Evolutionary conservation across 345 rosid species (phyloP).

Genomic region (Lagerstroemia speciosa): DNA sequence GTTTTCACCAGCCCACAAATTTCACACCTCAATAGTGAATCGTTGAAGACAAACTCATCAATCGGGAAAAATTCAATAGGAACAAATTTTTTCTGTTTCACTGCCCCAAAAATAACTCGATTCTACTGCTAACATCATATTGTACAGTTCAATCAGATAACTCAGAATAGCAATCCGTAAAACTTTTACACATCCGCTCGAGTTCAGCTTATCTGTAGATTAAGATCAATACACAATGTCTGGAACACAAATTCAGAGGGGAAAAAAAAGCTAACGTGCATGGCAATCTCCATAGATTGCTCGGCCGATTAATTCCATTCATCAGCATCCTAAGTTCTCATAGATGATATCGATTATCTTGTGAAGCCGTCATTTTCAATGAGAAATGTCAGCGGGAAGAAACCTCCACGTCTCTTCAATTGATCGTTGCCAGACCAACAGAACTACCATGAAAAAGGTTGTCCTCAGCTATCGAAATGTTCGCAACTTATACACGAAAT

Average conservation of each 20-base stretch:
- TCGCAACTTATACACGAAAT: background rate
- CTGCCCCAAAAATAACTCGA: background rate
- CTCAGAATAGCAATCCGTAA: background rate
- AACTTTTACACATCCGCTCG: background rate
- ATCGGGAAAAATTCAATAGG: too few relatives aligned
- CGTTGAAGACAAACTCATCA: too few relatives aligned
- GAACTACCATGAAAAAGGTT: background rate
- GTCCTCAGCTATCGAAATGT: background rate
- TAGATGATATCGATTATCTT: too few relatives aligned
- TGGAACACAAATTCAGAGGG: background rate
- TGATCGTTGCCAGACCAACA: too few relatives aligned
- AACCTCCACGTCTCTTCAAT: background rate
- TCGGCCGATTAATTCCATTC: background rate
- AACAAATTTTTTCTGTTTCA: too few relatives aligned
- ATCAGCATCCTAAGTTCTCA: background rate
- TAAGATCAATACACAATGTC: background rate
- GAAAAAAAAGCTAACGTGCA: background rate
- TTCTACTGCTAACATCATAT: background rate
- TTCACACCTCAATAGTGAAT: too few relatives aligned
- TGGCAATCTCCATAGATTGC: background rate
- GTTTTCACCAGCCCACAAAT: background rate
- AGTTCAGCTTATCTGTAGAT: background rate
- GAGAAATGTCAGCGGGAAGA: background rate
- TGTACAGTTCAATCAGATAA: background rate
- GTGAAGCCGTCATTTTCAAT: background rate